phyloP scores from a whole-genome alignment of 805 yeast species.

The Vanderwaltozyma yarrowii region DNA sequence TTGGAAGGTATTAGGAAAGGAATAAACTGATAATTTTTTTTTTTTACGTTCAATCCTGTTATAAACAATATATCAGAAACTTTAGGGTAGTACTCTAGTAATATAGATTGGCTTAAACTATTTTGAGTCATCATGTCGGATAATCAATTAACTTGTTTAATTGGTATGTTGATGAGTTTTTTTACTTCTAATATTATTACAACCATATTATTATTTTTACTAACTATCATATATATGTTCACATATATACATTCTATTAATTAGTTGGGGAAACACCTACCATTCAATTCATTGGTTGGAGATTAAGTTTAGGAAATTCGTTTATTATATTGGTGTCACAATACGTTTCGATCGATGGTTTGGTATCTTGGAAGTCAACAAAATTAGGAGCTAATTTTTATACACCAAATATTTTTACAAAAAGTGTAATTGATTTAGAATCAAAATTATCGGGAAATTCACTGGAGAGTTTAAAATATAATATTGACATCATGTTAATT shows the following conservation, averaged over 20 bases:
- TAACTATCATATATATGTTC: too few species aligned
- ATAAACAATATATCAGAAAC: too few species aligned
- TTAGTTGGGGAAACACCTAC: constrained; percentile 27
- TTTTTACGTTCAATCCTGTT: too few species aligned
- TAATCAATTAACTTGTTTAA: constrained; percentile 3
- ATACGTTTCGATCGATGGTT: constrained; percentile 24
- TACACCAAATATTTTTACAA: constrained; percentile 24
- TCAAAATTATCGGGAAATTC: too few species aligned
- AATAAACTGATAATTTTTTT: too few species aligned
- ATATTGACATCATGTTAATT: constrained; percentile 19
- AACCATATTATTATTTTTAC: neutral
- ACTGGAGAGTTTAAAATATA: constrained; percentile 14
- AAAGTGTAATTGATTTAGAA: constrained; percentile 13
- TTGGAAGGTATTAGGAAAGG: too few species aligned
- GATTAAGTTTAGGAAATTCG: constrained; percentile 24
- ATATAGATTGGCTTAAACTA: too few species aligned
- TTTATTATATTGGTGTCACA: constrained; percentile 23
- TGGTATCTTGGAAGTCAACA: constrained; percentile 27
- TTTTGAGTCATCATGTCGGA: neutral
- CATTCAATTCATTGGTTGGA: constrained; percentile 27
- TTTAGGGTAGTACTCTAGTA: too few species aligned
- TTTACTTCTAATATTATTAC: neutral
- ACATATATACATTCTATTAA: too few species aligned
- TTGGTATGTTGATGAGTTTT: neutral
- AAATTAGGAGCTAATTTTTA: constrained; percentile 26